Evolutionary conservation across 352 stramenopile genomes (phyloP).

Genomic region (Pythium vanterpoolii): DNA sequence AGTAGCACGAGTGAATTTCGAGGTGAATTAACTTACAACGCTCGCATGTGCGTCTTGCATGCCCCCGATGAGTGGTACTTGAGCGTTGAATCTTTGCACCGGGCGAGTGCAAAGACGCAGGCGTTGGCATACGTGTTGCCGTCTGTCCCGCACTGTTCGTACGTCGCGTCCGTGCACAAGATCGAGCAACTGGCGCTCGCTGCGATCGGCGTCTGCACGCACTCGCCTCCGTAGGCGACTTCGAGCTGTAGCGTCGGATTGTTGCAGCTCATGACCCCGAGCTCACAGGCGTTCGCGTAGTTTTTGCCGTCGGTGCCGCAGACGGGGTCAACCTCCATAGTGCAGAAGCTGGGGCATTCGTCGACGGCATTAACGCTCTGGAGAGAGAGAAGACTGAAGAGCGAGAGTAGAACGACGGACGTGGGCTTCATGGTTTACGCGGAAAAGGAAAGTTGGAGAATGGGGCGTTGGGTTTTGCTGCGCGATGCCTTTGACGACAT

Average conservation of each 20-base stretch:
- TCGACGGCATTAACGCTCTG: background rate
- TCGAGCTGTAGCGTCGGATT: constrained; percentile 22
- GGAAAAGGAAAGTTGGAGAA: background rate
- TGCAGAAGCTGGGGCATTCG: background rate
- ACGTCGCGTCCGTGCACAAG: constrained; percentile 7
- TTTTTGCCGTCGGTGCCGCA: constrained; percentile 31
- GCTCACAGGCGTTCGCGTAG: constrained; percentile 39
- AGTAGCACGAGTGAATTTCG: too few relatives aligned
- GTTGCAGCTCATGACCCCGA: constrained; percentile 33
- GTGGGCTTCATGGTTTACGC: constrained; percentile 1
- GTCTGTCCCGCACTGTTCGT: constrained; percentile 20
- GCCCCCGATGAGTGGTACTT: background rate
- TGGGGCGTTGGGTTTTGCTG: background rate
- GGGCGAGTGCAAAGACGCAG: constrained; percentile 12
- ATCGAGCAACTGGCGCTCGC: background rate
- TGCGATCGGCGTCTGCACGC: background rate
- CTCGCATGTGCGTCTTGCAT: background rate
- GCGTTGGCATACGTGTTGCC: constrained; percentile 21
- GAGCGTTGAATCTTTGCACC: constrained; percentile 12
- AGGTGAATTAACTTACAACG: background rate
- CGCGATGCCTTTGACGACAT: too few relatives aligned
- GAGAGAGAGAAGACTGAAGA: background rate
- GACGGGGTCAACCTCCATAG: constrained; percentile 1
- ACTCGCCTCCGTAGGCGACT: constrained; percentile 23
- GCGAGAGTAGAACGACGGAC: background rate